Base-by-base conservation (phyloP, 2,329 filamentous ascomycete genomes). In the Nigrospora osmanthi region DNA sequence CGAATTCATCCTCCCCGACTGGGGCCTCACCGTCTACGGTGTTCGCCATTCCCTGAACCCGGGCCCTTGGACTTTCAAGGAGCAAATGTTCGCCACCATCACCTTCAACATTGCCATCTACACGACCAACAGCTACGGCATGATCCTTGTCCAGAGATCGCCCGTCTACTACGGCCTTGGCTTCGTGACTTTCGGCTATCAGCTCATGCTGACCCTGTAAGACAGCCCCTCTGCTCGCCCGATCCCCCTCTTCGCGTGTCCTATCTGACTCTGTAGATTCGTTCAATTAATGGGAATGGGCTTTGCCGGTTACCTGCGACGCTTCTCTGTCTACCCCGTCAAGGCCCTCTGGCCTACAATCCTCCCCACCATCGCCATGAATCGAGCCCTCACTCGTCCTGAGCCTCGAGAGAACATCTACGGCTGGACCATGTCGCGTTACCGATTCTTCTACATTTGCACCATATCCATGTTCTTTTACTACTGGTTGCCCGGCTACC, bases 81-180 rank as follows among this genome's bases (percentile, higher is more conserved):
- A 81, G 58, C 78, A 81, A 54, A 69, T 76, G 65, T 59, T 80
- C 41, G 73, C 79, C 47, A 69, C 72, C 23, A 76, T 79, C 58
- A 78, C 79, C 73, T 77, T 81, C 46, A 82, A 83, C 56, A 73
- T 75, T 14, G 70, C 71, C 13, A 68, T 63, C 52, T 65, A 63
- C 19, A 56, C 64, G 12, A 72, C 72, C 0, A 76, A 76, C 52
- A 74, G 72, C 1, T 61, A 69, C 54, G 68, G 70, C 47, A 70
- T 76, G 40, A 64, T 74, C 38, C 74, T 70, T 68, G 69, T 67
- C 2, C 72, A 76, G 56, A 66, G 65, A 33, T 56, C 76, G 28
- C 68, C 69, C 1, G 61, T 64, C 37, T 78, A 69, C 53, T 77
- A 76, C 56, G 69, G 75, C 51, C 72, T 77, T 53, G 54, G 58